Evolutionary conservation across 108 stramenopile species (phyloP).

Genomic region (Nitzschia inconspicua): DNA sequence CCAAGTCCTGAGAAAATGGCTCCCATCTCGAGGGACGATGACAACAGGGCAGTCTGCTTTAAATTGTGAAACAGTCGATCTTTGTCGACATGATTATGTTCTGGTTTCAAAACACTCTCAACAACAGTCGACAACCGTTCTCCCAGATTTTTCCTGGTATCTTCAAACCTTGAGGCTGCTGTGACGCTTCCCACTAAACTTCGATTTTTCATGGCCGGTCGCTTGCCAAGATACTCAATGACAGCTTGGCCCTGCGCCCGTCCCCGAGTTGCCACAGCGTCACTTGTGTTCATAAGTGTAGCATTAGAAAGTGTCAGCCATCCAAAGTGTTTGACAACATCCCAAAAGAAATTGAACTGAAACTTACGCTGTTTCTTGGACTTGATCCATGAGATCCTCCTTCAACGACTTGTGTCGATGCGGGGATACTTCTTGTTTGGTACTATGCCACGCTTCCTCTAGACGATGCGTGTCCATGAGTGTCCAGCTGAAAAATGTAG

Average conservation of each 20-base stretch:
- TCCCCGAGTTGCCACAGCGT: constrained; percentile 53
- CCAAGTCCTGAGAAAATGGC: constrained; percentile 21
- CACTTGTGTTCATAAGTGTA: constrained; percentile 19
- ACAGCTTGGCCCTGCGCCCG: constrained; percentile 71
- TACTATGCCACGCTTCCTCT: constrained; percentile 48
- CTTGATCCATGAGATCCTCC: constrained; percentile 21
- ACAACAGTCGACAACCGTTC: constrained; percentile 42
- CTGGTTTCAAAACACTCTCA: constrained; percentile 11
- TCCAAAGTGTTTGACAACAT: too few species aligned
- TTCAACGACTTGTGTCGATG: constrained; percentile 13
- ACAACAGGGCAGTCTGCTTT: constrained; percentile 26
- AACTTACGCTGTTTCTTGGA: constrained; percentile 39
- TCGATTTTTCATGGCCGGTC: constrained; percentile 45
- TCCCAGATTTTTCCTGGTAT: constrained; percentile 43
- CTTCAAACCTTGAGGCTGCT: constrained; percentile 53
- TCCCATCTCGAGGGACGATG: constrained; percentile 18
- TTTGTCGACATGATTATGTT: constrained; percentile 23
- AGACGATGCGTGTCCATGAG: constrained; percentile 38
- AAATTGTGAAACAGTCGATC: constrained; percentile 27
- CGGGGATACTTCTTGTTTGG: constrained; percentile 15
- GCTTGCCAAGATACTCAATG: constrained; percentile 72
- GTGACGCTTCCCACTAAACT: constrained; percentile 64
- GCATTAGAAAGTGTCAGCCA: background rate
- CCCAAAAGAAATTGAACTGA: too few species aligned
- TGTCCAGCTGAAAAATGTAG: constrained; percentile 21